Base-by-base conservation (phyloP, 352 stramenopile species). In the Globisporangium ultimum region DNA sequence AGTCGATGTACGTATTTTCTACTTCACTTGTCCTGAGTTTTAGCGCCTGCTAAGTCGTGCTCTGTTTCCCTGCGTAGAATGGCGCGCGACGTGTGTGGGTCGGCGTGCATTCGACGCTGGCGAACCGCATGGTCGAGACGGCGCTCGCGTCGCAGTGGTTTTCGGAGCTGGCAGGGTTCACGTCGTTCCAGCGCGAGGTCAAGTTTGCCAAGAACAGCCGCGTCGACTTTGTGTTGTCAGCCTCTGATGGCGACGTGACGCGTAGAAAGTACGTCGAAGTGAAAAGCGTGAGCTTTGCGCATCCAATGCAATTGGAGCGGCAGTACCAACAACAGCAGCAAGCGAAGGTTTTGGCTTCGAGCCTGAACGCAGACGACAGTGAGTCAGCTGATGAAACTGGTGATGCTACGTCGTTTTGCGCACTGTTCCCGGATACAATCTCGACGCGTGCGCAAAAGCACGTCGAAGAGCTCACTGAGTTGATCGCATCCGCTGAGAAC, bases 201-300 rank as follows among this genome's bases (percentile, higher is more conserved):
- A 85, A 81, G 21, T 91, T 91, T 47, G 68, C 79, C n/a, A 84
- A 84, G 57, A 87, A 85, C 68, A 94, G 83, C 67, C 81, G 85
- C 57, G 79, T 94, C 10, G 85, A 94, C 58, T 94, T 94, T 61
- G 79, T 94, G 50, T 53, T 94, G n/a, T 77, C 72, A 13, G 71
- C 60, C 13, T 57, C 65, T 2, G 74, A 74, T 28, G 68, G 66
- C 36, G 72, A 54, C 14, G 46, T 79, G 24, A 22, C 55, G 17
- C 75, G 80, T 38, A 68, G 87, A 32, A 88, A 86, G 63, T 94
- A 91, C 58, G 74, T 92, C 21, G 85, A 94, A 67, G 85, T 94
- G 32, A 94, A 94, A 66, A 92, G 83, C 66, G 85, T 91, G 43
- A 94, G 82, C 48, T 68, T 94, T 10, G 73, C 76, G 32, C 20